A percentile compares a stretch with the other conserved stretches of the same genome.
Evolutionary conservation across 352 stramenopile species (phyloP).

Genomic region (Phytophthora hibernalis): DNA sequence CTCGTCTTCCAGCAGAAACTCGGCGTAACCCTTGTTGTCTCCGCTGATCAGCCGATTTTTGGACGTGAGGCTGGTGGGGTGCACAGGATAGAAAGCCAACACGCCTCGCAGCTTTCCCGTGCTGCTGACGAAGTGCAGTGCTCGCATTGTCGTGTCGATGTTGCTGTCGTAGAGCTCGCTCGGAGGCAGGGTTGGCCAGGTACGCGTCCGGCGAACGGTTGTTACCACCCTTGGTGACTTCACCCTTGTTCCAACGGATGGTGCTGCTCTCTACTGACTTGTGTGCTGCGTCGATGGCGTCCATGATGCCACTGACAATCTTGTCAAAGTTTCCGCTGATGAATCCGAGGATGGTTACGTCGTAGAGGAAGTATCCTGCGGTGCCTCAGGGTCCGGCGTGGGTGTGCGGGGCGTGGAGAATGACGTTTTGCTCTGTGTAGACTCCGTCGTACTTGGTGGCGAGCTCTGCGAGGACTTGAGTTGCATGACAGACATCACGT

Average conservation of each 20-base stretch:
- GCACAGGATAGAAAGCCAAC: conserved; percentile 74
- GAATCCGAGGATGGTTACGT: conserved; percentile 49
- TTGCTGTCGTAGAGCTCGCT: conserved; percentile 67
- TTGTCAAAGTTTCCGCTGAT: conserved; percentile 67
- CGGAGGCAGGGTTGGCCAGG: conserved; percentile 63
- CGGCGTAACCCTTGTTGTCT: conserved; percentile 82
- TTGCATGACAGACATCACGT: not conserved
- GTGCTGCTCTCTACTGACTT: conserved; percentile 48
- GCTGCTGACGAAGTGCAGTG: conserved; percentile 55
- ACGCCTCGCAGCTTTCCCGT: conserved; percentile 47
- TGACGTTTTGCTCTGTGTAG: conserved; percentile 70
- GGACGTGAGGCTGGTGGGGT: conserved; percentile 77
- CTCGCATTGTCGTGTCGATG: conserved; percentile 76
- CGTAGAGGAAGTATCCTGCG: conserved; percentile 79
- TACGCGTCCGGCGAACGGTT: conserved; percentile 80
- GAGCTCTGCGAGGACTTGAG: not conserved
- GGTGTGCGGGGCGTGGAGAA: conserved; percentile 82
- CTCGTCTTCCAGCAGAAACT: conserved; percentile 53
- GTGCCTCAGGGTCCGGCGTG: conserved; percentile 79
- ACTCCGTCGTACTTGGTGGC: conserved; percentile 4
- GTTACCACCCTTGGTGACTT: conserved; percentile 49
- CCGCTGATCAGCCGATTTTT: conserved; percentile 75
- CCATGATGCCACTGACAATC: conserved; percentile 70
- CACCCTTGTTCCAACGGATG: conserved; percentile 47
- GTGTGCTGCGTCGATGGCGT: conserved; percentile 66